Evolutionary conservation across 331 rosid species (phyloP), one percentile per base, ranked within the genome.

Genomic region (Malus hybrid): DNA sequence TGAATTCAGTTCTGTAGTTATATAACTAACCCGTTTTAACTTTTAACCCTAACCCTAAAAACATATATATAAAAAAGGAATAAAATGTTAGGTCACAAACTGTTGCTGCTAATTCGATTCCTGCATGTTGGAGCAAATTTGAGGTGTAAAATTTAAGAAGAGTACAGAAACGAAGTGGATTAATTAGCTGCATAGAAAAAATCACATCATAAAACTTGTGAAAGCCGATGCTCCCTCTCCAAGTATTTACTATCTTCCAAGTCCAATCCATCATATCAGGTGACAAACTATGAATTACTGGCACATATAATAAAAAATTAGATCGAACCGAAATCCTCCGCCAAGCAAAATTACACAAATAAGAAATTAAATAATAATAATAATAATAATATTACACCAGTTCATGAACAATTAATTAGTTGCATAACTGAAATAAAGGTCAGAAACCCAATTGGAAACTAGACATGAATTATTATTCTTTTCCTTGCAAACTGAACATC

Each of bases 211-310:
- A 39, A 39, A 39, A 39, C 44, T 39, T 39, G 44, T 9, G 44
- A 39, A 39, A 39, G 46, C 46, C 46, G 46, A 39, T 39, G 46
- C 46, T 39, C 46, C 46, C 46, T 39, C 46, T 9, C 46, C 46
- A 39, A 39, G 46, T 39, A 9, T 39, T 39, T 39, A 39, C 46
- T 9, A 76, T 75, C 74, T 70, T 76, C 57, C 58, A 68, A 75
- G 86, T 84, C 82, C 79, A 84, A 80, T 86, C 89, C 77, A 78
- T 81, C 83, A 78, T 81, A 56, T 79, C 85, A 77, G 46, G 46
- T 74, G 69, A 68, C 67, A 77, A 78, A 67, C 68, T 48, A 87
- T 64, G 74, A 70, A 77, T 60, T 70, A 63, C 46, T 63, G 62
- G 60, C 69, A 75, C 58, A 72, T 60, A 39, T 57, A 75, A 53